Conservation (phyloP, 1,284 basidiomycete species). For the Stygiomarasmius scandens region DNA sequence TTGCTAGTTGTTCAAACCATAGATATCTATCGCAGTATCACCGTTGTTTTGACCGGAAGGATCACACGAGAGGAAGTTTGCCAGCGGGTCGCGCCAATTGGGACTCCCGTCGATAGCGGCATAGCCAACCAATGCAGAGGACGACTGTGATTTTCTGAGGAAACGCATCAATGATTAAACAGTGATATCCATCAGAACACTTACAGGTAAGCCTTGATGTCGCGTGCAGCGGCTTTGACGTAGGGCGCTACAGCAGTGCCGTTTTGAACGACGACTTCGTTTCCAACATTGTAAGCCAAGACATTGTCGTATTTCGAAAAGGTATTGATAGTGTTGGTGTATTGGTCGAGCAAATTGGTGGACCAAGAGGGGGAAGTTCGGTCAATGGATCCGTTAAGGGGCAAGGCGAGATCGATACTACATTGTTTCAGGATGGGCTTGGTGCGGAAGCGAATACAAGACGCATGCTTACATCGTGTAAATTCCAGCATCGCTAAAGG, state of each 20-base stretch:
- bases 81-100: constrained; percentile 69
- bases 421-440: constrained; percentile 12
- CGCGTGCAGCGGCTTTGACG: constrained; percentile 90
- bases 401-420: constrained; percentile 84
- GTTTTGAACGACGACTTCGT: constrained; percentile 77
- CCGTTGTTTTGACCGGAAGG: constrained; percentile 54
- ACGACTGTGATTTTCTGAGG: constrained; percentile 65
- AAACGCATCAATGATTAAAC: constrained; percentile 10
- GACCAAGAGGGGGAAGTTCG: constrained; percentile 79
- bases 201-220: constrained; percentile 84
- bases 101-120: constrained; percentile 79
- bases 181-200: constrained; percentile 26
- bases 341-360: constrained; percentile 80
- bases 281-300: constrained; percentile 85
- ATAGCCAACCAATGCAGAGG: constrained; percentile 79
- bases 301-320: constrained; percentile 87
- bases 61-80: constrained; percentile 84
- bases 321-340: constrained; percentile 75
- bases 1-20: constrained; percentile 81
- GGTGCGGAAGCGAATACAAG: constrained; percentile 9
- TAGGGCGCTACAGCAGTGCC: constrained; percentile 74
- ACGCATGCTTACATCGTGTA: constrained; percentile 73
- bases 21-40: constrained; percentile 77
- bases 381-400: constrained; percentile 86
- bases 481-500: constrained; percentile 79